phyloP scores from a whole-genome alignment of 1,284 basidiomycete genomes.

The Cryptococcus sp. region DNA sequence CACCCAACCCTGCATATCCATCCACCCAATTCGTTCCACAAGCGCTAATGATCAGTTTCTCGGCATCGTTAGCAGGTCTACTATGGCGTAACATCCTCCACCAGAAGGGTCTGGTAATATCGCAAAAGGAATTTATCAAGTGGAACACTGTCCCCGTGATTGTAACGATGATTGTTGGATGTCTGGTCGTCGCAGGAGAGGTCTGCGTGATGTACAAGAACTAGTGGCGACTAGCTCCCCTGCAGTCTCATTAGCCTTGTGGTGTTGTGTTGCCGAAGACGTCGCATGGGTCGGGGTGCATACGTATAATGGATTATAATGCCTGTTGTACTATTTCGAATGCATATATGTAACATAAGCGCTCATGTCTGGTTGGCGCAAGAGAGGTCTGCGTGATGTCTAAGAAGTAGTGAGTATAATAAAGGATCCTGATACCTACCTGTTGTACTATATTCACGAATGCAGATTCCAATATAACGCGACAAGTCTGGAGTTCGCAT shows the following conservation, averaged over 20 bases:
- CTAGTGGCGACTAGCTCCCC: constrained; percentile 9
- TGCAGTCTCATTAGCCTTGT: background rate
- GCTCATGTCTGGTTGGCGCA: constrained; percentile 45
- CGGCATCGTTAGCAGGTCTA: constrained; percentile 82
- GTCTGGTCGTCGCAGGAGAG: constrained; percentile 47
- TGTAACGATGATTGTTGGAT: constrained; percentile 60
- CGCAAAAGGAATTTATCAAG: constrained; percentile 62
- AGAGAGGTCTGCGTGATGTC: constrained; percentile 50
- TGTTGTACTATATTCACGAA: no score
- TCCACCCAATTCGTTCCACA: no score
- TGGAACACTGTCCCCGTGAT: constrained; percentile 66
- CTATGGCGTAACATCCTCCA: constrained; percentile 76
- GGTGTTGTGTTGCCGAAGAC: no score
- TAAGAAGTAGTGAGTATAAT: constrained; percentile 14
- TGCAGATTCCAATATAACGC: no score
- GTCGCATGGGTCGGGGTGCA: no score
- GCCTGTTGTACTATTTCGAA: no score
- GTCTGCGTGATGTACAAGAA: constrained; percentile 46
- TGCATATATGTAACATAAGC: no score
- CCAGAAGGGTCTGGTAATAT: constrained; percentile 73
- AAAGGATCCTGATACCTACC: no score
- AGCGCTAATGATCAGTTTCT: constrained; percentile 50
- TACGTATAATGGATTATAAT: no score
- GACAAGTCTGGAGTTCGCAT: no score
- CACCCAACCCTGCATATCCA: no score